Evolutionary conservation across 352 stramenopile genomes (phyloP).

Genomic region (Globisporangium iwayamae): DNA sequence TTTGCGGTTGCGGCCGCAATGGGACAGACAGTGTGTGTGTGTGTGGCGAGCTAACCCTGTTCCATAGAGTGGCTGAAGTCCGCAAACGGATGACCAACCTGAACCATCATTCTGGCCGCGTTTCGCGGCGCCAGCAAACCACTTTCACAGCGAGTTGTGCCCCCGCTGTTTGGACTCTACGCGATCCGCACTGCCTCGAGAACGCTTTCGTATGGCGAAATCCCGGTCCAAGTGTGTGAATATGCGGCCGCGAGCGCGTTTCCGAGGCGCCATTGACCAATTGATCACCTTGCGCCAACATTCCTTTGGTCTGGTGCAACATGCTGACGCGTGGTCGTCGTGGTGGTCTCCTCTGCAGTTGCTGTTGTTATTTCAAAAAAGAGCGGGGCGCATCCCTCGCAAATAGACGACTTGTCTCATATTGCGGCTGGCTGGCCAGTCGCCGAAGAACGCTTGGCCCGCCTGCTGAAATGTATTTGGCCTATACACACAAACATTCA

Average conservation of each 20-base stretch:
- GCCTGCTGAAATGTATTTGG: not conserved
- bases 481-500: no score
- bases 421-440: not conserved
- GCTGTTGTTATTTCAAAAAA: slow-evolving; percentile 12
- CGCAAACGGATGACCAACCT: not conserved
- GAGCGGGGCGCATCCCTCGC: not conserved
- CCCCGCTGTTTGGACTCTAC: slow-evolving; percentile 17
- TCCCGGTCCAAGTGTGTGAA: not conserved
- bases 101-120: not conserved
- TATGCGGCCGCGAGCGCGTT: slow-evolving; percentile 4
- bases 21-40: not conserved
- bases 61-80: not conserved
- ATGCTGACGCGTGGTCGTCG: not conserved
- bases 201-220: slow-evolving; percentile 13
- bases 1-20: not conserved
- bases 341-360: not conserved
- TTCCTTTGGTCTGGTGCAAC: not conserved
- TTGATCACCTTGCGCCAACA: slow-evolving; percentile 9
- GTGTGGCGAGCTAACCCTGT: not conserved
- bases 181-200: not conserved
- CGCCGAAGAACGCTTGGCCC: not conserved
- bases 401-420: not conserved
- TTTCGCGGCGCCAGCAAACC: not conserved
- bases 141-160: not conserved
- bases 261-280: slow-evolving; percentile 15